Evolutionary conservation across 2,329 filamentous ascomycete species (phyloP), one percentile per base, ranked within the genome.

Genomic region (Fusarium veterinarium): DNA sequence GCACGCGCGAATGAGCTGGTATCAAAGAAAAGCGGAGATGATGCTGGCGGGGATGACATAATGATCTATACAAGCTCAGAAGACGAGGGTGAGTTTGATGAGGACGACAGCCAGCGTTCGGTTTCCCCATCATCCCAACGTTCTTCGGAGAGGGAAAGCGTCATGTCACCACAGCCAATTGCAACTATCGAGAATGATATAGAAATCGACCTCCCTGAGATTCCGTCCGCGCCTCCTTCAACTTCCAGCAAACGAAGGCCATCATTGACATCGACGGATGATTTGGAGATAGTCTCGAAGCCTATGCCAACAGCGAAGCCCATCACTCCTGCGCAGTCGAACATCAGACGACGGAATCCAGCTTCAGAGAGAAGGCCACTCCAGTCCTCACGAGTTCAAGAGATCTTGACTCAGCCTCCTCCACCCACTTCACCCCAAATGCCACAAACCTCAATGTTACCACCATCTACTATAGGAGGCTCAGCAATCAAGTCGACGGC

Each of bases 11-110:
- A 51, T 12, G 40, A 52, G 25, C 65, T 59, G n/a, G 52, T 74
- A 20, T 48, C 49, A 16, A 31, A 67, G 76, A n/a, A 44, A 49
- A 16, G 44, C 42, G 17, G 57, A 60, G 23, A 28, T 53, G 23
- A 30, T 53, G 49, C 19, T n/a, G 31, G 33, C 19, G 66, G 61
- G 13, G 71, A 67, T 33, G 59, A 51, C 16, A 10, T 67, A 6
- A 66, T 44, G 30, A 67, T 72, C n/a, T 74, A 74, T 37, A 72
- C 71, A n/a, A 73, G 71, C 31, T 69, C 67, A 40, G 67, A 67
- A 10, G 46, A 48, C 23, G 67, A 68, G 16, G 56, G 37, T 30
- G 67, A 45, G 6, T 35, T 42, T 33, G 53, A 70, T 17, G 48
- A 64, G 19, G 51, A 57, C 38, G 41, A 46, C 13, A 37, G 14